Evolutionary conservation across 2,329 filamentous ascomycete genomes (phyloP).

Genomic region (Phaeosphaeriaceae sp.): DNA sequence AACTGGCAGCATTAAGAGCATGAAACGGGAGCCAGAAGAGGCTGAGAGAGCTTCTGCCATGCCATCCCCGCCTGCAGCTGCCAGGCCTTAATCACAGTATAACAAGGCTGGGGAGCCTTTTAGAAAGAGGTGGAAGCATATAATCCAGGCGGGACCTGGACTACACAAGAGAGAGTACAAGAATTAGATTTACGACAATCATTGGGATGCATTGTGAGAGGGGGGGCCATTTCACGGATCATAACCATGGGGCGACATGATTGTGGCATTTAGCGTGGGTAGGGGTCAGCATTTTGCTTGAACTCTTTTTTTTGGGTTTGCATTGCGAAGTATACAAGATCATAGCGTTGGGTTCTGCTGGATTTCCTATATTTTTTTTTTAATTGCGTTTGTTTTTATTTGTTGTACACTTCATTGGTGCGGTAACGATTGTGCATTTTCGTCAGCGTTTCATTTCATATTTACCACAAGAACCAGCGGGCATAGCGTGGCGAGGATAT

Average conservation of each 20-base stretch:
- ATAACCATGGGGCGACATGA: conserved; percentile 35
- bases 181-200: conserved; percentile 5
- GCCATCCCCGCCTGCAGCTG: conserved; percentile 25
- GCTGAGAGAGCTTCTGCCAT: conserved; percentile 25
- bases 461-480: conserved; percentile 14
- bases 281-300: conserved; percentile 25
- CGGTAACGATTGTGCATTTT: conserved; percentile 33
- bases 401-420: conserved; percentile 32
- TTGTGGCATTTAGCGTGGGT: conserved; percentile 50
- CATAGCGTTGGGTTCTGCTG: conserved; percentile 36
- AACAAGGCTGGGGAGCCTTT: not conserved
- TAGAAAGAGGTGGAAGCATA: conserved; percentile 7
- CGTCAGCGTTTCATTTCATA: conserved; percentile 20
- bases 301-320: conserved; percentile 22
- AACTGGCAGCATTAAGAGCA: conserved; percentile 43
- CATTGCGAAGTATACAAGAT: conserved; percentile 27
- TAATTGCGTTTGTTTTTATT: conserved; percentile 18
- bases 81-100: conserved; percentile 3
- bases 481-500: conserved; percentile 35
- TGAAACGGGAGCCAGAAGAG: conserved; percentile 43
- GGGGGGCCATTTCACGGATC: conserved; percentile 13
- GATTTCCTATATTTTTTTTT: conserved; percentile 17
- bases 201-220: conserved; percentile 20
- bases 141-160: conserved; percentile 32
- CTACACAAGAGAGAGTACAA: conserved; percentile 12